phyloP scores from a whole-genome alignment of 768 basidiomycete genomes.

The Agaricus subrufescens region DNA sequence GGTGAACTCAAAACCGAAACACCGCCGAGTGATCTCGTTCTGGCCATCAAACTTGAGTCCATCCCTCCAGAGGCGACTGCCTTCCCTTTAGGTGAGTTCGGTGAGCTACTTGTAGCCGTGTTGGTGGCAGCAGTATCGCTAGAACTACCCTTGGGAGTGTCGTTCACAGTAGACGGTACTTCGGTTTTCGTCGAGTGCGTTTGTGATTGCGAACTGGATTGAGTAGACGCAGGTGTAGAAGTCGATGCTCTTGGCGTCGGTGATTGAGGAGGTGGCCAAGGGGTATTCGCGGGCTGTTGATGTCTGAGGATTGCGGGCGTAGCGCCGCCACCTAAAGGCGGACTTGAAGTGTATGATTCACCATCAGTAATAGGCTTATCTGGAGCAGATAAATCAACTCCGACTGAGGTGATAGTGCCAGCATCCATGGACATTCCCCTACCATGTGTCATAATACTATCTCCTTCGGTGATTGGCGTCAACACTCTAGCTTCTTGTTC shows the following conservation, averaged over 20 bases:
- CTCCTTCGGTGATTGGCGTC: conserved; percentile 65
- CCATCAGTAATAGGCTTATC: not conserved
- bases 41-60: conserved; percentile 13
- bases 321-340: no score
- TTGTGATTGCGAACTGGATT: not conserved
- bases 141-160: not conserved
- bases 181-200: not conserved
- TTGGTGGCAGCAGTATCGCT: not conserved
- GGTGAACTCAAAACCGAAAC: conserved; percentile 31
- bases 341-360: no score
- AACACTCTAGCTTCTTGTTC: conserved; percentile 28
- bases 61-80: not conserved
- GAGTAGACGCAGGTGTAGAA: not conserved
- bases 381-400: not conserved
- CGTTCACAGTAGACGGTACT: not conserved
- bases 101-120: not conserved
- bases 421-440: conserved; percentile 21
- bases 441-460: conserved; percentile 23
- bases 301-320: no score
- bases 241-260: not conserved
- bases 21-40: conserved; percentile 6
- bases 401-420: conserved; percentile 8
- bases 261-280: conserved; percentile 4
- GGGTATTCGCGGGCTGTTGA: not conserved
- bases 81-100: not conserved